Conservation (phyloP, 2,329 filamentous ascomycete species). For the Beauveria sp. region DNA sequence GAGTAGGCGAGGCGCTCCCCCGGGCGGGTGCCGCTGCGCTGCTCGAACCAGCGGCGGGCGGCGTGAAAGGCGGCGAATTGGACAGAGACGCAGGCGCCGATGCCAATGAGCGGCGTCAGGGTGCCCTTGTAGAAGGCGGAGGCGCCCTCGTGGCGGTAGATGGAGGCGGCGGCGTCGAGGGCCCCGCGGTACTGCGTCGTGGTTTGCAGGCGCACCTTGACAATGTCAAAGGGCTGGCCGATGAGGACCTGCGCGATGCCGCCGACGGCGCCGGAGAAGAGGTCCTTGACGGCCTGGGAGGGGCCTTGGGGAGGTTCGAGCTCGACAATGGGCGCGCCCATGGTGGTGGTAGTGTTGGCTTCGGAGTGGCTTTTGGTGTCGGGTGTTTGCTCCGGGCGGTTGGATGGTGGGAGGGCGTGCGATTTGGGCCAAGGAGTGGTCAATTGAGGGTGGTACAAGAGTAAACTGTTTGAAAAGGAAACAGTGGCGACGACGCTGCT, state of each 20-base stretch:
- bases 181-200: slow-evolving; percentile 74
- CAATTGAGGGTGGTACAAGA: no score
- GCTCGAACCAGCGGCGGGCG: slow-evolving; percentile 78
- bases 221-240: slow-evolving; percentile 77
- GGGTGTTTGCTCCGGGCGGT: no score
- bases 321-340: slow-evolving; percentile 30
- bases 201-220: slow-evolving; percentile 96
- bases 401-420: not conserved
- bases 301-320: slow-evolving; percentile 29
- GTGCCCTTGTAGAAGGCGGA: slow-evolving; percentile 98
- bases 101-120: slow-evolving; percentile 86
- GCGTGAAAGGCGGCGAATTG: slow-evolving; percentile 97
- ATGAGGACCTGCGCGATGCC: slow-evolving; percentile 91
- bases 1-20: slow-evolving; percentile 55
- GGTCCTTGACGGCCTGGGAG: slow-evolving; percentile 71
- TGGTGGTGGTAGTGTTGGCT: slow-evolving; percentile 17
- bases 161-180: slow-evolving; percentile 70
- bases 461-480: no score
- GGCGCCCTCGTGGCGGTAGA: slow-evolving; percentile 81
- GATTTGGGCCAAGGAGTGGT: no score
- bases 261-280: slow-evolving; percentile 83
- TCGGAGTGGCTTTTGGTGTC: not conserved
- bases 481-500: no score
- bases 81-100: slow-evolving; percentile 95
- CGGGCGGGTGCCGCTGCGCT: slow-evolving; percentile 59